Base-by-base conservation (phyloP, 1,284 basidiomycete genomes). In the Neolentinus lepideus region DNA sequence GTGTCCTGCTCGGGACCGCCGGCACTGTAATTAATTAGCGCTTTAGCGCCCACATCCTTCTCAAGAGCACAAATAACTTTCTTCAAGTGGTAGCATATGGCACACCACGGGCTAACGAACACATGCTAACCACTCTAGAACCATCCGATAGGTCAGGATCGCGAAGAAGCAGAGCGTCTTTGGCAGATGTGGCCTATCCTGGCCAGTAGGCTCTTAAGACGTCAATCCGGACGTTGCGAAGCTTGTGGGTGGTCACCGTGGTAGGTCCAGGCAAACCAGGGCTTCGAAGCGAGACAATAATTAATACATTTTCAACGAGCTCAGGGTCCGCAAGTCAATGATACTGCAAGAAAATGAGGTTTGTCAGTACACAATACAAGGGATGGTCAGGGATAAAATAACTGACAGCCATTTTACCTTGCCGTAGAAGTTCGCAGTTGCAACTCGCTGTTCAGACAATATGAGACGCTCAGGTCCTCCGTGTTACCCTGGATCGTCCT, bases 331-430 rank as follows among this genome's bases (percentile, higher is more conserved):
- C 38, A 75, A 60, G 56, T 75, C 71, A 52, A 75, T 67, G 51
- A 76, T 76, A n/a, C 74, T 75, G 56, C 31, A 29, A n/a, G 33
- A 11, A 24, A 25, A 14, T 35, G 56, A 51, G 19, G 29, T 11
- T 16, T 8, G 38, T 38, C 16, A 21, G 21, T 11, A 8, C 16
- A 45, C n/a, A 9, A 38, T 16, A 4, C 27, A 8, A 46, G 3
- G 22, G 4, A 31, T 31, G 4, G 29, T 31, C 12, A 31, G 29
- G n/a, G 38, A 3, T 6, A 8, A 54, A 51, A 12, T 14, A 12
- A 69, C 73, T 61, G 57, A 75, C 74, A 76, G 63, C 69, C 70
- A 75, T 54, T 75, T 58, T 0, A 74, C 64, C 51, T 71, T 63
- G 4, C 69, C 71, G 21, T 72, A 70, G 56, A 75, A 76, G 25